Evolutionary conservation across 2,329 filamentous ascomycete genomes (phyloP).

Genomic region (Xylaria sp.): DNA sequence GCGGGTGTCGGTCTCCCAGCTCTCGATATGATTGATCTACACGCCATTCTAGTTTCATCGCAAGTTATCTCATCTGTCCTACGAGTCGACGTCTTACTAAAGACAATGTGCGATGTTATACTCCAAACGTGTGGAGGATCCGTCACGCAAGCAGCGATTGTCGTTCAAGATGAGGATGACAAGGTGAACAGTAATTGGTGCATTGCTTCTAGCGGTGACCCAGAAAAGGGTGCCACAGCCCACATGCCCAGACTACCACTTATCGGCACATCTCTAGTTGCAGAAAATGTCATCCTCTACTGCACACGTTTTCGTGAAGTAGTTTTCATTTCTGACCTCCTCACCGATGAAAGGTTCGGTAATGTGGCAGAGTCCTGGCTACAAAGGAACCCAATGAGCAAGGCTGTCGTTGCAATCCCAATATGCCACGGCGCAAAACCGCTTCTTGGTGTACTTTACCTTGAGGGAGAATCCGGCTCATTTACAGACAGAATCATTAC

Average conservation of each 20-base stretch:
- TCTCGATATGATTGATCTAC: conserved; percentile 84
- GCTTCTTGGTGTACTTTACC: conserved; percentile 78
- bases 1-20: conserved; percentile 73
- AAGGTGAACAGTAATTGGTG: conserved; percentile 68
- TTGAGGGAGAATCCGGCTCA: conserved; percentile 77
- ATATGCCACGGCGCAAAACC: conserved; percentile 78
- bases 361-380: conserved; percentile 78
- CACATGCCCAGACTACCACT: conserved; percentile 74
- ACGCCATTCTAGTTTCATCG: conserved; percentile 80
- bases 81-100: conserved; percentile 77
- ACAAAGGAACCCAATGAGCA: conserved; percentile 73
- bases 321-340: conserved; percentile 77
- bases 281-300: conserved; percentile 80
- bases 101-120: conserved; percentile 85
- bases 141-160: conserved; percentile 76
- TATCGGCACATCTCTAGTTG: conserved; percentile 73
- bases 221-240: conserved; percentile 73
- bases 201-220: conserved; percentile 77
- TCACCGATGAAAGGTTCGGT: conserved; percentile 80
- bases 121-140: conserved; percentile 78
- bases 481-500: conserved; percentile 80
- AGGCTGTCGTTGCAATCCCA: conserved; percentile 81
- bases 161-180: conserved; percentile 74
- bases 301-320: conserved; percentile 79
- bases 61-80: conserved; percentile 84